Evolutionary conservation across 305 asterid species (phyloP), one percentile per base, ranked within the genome.

Genomic region (Nicotiana rustica): DNA sequence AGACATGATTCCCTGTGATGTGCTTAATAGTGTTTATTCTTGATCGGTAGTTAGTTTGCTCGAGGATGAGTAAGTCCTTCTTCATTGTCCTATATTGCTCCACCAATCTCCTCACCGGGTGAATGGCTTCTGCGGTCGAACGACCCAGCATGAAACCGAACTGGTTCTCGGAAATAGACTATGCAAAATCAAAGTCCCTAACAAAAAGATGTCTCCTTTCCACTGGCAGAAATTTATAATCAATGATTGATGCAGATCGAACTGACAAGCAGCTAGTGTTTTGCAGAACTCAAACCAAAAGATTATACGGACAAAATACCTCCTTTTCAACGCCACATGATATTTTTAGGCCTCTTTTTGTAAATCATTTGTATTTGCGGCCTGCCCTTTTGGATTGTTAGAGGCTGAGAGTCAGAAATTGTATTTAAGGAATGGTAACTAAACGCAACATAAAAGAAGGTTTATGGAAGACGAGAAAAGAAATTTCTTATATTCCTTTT

Each of bases 361-460:
- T 9, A 75, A 8, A 49, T 29, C 6, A 73, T 57, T 73, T 25
- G 64, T 25, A 21, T 57, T 25, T 49, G 62, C 44, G 15, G 64
- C 62, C 77, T 49, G 52, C 64, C 47, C 15, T 75, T 15, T 52
- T 52, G 47, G 65, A 52, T 52, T 52, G 15, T 65, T 1, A 52
- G 65, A 52, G 36, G 65, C 29, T 75, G 80, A 75, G 80, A 59
- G 25, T n/a, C 65, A 59, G 10, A 52, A 75, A 52, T 75, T 75
- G 38, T 29, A 75, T 52, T 8, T 41, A 75, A 25, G 65, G 79
- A 75, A 71, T 2, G 14, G 60, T 52, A 75, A 75, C 80, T 5
- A 52, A 29, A 18, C 29, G 80, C 47, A 52, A 75, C 80, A 49
- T 75, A 52, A 52, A 19, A 52, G 79, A 35, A 17, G 35, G 17